phyloP scores from a whole-genome alignment of 306 rosid genomes.

The Carpinus viminea region DNA sequence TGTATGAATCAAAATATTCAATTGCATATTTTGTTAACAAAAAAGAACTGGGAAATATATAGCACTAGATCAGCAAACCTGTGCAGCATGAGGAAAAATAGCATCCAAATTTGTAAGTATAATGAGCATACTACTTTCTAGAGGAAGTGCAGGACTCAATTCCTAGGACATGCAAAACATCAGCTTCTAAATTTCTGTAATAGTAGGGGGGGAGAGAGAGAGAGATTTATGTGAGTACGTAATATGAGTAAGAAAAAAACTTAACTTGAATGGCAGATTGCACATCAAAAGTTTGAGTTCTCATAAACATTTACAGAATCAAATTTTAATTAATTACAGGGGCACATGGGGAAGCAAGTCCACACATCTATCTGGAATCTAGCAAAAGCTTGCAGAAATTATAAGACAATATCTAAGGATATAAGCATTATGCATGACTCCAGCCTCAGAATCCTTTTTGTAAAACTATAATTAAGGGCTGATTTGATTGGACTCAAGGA shows the following conservation, averaged over 20 bases:
- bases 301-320: neutral
- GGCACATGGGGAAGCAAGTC: neutral
- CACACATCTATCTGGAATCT: neutral
- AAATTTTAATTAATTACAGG: neutral
- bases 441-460: neutral
- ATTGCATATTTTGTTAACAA: neutral
- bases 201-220: neutral
- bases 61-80: neutral
- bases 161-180: conserved; percentile 18
- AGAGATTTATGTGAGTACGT: neutral
- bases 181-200: conserved; percentile 14
- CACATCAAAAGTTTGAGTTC: neutral
- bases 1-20: neutral
- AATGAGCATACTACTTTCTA: neutral
- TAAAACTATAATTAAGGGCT: neutral
- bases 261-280: neutral
- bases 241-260: neutral
- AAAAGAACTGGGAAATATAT: neutral
- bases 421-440: neutral
- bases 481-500: neutral
- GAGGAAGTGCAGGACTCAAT: conserved; percentile 1
- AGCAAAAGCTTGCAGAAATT: neutral
- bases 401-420: neutral
- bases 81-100: neutral
- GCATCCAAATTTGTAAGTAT: neutral